Evolutionary conservation across 208 protist species (phyloP), one percentile per base, ranked within the genome.

Genomic region (Trypanosoma grayi): DNA sequence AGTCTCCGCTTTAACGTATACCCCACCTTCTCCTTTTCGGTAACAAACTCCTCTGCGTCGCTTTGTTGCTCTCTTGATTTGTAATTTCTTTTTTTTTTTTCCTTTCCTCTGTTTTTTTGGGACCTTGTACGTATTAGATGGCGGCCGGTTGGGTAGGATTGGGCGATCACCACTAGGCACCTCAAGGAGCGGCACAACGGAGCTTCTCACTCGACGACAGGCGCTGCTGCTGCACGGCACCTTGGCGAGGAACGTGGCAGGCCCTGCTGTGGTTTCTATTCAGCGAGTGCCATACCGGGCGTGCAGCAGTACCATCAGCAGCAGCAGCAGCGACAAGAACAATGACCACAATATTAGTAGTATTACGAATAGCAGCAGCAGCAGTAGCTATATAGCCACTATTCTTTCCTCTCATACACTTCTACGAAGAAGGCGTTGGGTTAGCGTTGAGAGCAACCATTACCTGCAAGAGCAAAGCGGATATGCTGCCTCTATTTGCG

Each of bases 341-440:
- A n/a, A n/a, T n/a, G n/a, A n/a, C n/a, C n/a, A n/a, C n/a, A n/a
- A n/a, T n/a, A n/a, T n/a, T n/a, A n/a, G n/a, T n/a, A n/a, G 22
- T 14, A 10, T 16, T 43, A 37, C 31, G 9, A 16, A 28, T 46
- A 34, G 2, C 18, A 20, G 28, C 1, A 20, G 51, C 18, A 16
- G 27, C 33, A 40, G 11, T 13, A 22, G 13, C n/a, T 16, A 11
- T 9, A 11, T 56, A 11, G 8, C 30, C 27, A 50, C 34, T 9
- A 14, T 41, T 25, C 16, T 39, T n/a, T n/a, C 40, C 24, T 24
- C 28, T 24, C 9, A 66, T 27, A 44, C 14, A 43, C 11, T 67
- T 41, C 45, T 73, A 25, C 36, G 53, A 7, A 67, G 31, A 27
- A 55, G 47, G 10, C 67, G 67, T 13, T 73, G 60, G 67, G 2